phyloP scores from a whole-genome alignment of 2,329 filamentous ascomycete species.

The Fusarium sp. region DNA sequence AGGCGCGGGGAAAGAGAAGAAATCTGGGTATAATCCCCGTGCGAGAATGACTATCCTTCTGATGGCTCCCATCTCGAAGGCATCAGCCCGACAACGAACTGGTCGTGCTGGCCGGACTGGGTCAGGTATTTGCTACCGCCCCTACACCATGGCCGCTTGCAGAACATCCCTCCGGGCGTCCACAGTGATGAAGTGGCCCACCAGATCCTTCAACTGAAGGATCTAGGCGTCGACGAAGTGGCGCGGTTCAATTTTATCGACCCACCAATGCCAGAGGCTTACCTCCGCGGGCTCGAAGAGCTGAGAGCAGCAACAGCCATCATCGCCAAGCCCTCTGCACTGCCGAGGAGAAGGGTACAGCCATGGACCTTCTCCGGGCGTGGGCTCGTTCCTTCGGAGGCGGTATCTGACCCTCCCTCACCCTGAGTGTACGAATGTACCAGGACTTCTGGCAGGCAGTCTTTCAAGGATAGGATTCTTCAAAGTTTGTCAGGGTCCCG shows the following conservation, averaged over 20 bases:
- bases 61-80: background rate
- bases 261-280: too few relatives aligned
- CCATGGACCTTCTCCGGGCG: background rate
- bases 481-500: background rate
- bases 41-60: background rate
- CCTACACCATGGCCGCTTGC: too few relatives aligned
- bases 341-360: background rate
- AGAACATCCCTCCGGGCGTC: too few relatives aligned
- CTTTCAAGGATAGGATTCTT: background rate
- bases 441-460: background rate
- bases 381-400: background rate
- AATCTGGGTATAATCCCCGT: background rate
- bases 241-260: too few relatives aligned
- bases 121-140: too few relatives aligned
- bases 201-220: too few relatives aligned
- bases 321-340: background rate
- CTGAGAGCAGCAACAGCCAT: background rate
- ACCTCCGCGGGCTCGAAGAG: too few relatives aligned
- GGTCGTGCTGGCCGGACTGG: too few relatives aligned
- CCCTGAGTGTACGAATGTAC: background rate
- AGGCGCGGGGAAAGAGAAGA: background rate
- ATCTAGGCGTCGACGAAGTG: too few relatives aligned
- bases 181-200: too few relatives aligned
- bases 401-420: background rate
- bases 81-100: too few relatives aligned